A percentile compares a stretch with the other conserved stretches of the same genome.
Conservation (phyloP, 1,284 basidiomycete genomes). For the Apiotrichum mycotoxinovorans region DNA sequence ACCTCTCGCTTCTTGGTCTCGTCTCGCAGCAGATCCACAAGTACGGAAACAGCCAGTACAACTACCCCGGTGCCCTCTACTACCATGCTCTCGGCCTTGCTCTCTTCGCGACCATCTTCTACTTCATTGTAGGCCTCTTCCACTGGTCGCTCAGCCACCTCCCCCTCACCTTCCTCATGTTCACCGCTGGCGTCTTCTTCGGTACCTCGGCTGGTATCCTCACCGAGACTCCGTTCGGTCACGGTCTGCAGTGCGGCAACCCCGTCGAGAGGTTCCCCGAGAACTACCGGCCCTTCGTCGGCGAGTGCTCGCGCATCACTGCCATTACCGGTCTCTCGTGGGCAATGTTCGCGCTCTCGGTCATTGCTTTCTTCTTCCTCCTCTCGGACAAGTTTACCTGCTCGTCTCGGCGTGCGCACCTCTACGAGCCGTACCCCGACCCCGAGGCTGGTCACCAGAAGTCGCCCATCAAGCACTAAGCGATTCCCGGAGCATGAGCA, state of each 20-base stretch:
- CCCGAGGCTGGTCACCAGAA: not conserved
- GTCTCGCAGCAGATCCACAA: slow-evolving; percentile 40
- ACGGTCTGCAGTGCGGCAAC: slow-evolving; percentile 40
- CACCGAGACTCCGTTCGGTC: slow-evolving; percentile 40
- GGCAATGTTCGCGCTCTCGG: slow-evolving; percentile 39
- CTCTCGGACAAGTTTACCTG: slow-evolving; percentile 33
- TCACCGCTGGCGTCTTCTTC: slow-evolving; percentile 26
- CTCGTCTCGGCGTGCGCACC: slow-evolving; percentile 19
- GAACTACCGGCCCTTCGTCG: slow-evolving; percentile 27
- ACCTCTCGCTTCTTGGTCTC: slow-evolving; percentile 49
- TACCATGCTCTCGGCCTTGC: slow-evolving; percentile 35
- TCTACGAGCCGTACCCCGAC: slow-evolving; percentile 27
- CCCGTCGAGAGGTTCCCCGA: slow-evolving; percentile 26
- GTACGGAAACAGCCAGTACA: slow-evolving; percentile 24
- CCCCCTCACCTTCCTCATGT: slow-evolving; percentile 24
- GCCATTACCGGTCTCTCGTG: slow-evolving; percentile 40
- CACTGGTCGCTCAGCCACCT: slow-evolving; percentile 31
- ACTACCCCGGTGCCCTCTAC: slow-evolving; percentile 30
- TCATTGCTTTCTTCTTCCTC: slow-evolving; percentile 35
- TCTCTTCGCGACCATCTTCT: slow-evolving; percentile 37
- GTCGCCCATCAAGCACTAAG: slow-evolving; percentile 2
- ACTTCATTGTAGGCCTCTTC: slow-evolving; percentile 33
- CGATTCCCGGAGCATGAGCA: no score
- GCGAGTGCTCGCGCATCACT: slow-evolving; percentile 32
- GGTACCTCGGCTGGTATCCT: slow-evolving; percentile 40